Percentiles rank a stretch among this genome's conserved stretches.
Conservation (phyloP, 1,284 basidiomycete species). For the Mycena sp. region DNA sequence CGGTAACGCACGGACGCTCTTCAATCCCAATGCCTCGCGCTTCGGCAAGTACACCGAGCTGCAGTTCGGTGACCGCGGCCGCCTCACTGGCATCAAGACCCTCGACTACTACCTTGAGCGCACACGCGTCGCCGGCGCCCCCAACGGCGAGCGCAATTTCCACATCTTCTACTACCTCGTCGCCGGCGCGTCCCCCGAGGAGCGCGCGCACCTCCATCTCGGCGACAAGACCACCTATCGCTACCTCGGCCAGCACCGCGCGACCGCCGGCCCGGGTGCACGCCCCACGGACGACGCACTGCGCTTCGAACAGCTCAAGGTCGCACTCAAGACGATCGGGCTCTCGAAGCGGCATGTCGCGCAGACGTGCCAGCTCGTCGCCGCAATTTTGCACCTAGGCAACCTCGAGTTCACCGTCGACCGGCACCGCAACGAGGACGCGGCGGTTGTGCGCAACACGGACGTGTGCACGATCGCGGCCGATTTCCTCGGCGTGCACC, state of each 20-base stretch:
- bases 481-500: constrained; percentile 89
- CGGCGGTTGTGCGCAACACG: constrained; percentile 85
- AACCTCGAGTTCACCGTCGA: constrained; percentile 95
- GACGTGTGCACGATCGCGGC: constrained; percentile 86
- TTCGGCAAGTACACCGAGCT: constrained; percentile 95
- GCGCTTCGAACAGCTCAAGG: constrained; percentile 92
- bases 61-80: constrained; percentile 91
- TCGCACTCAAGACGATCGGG: constrained; percentile 92
- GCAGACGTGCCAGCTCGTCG: constrained; percentile 93
- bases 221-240: constrained; percentile 82
- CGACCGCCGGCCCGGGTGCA: constrained; percentile 49
- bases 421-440: constrained; percentile 84
- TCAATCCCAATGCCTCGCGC: constrained; percentile 92
- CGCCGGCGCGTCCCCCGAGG: constrained; percentile 89
- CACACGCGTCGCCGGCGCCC: constrained; percentile 82
- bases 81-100: constrained; percentile 91
- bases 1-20: constrained; percentile 88
- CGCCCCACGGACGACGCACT: constrained; percentile 78
- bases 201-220: constrained; percentile 87
- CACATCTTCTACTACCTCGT: constrained; percentile 97
- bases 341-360: constrained; percentile 94
- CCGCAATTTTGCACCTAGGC: constrained; percentile 95
- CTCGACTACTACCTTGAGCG: constrained; percentile 98
- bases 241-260: constrained; percentile 79
- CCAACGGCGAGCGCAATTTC: constrained; percentile 93